Evolutionary conservation across 73 alveolate species (phyloP), one percentile per base, ranked within the genome.

Genomic region (Stentor coeruleus): DNA sequence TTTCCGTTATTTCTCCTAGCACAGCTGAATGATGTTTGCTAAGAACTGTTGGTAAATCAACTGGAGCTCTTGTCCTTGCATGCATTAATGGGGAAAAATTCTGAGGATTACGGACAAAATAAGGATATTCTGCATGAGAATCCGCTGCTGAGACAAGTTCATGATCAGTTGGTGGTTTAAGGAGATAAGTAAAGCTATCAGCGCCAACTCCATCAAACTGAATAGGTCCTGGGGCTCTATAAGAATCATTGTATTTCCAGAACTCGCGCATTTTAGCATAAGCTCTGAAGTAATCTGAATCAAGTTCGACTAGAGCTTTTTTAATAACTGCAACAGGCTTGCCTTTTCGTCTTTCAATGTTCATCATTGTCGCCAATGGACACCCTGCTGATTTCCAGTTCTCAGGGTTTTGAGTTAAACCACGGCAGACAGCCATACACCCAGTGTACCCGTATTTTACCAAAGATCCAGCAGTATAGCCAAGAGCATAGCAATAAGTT

Each of bases 401-500:
- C 57, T 74, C 49, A 20, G 93, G 90, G 73, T 84, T 73, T 35
- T 82, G 58, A 31, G 90, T 85, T 4, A 91, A 76, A 38, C 82
- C 60, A 39, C 89, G 82, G 31, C 82, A 76, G 74, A 88, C 74
- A 36, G 96, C 84, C 94, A 93, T 93, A 77, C 84, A 86, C 30
- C 98, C 98, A 59, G 96, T 83, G 40, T 59, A 74, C 11, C 84
- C 84, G 59, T 89, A 81, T 20, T 58, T 66, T n/a, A 91, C 88
- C 73, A 93, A 82, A 1, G 88, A 66, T 33, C 95, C 95, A 28
- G 99, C 97, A 57, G 85, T 91, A 74, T 90, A 90, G 77, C 99
- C 99, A 59, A 96, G 85, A 3, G 96, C 85, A 87, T 96, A 97
- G 92, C 99, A 97, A 86, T 97, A 97, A 55, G 93, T 91, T 41